Base-by-base conservation (phyloP, 2,329 filamentous ascomycete genomes). In the Annulohypoxylon truncatum region DNA sequence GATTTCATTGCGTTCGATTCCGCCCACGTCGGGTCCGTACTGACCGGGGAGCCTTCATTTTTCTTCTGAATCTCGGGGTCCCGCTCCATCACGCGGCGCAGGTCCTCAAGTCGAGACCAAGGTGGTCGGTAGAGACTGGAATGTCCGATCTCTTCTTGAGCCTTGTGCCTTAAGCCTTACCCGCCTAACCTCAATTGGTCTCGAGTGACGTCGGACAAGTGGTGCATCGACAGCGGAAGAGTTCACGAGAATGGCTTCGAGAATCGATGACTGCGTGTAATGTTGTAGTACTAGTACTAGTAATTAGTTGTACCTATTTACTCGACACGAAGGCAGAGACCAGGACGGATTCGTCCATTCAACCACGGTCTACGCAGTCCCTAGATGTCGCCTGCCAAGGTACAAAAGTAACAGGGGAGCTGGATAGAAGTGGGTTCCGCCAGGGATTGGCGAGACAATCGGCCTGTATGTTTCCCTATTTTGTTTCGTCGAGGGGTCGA, bases 21-120 rank as follows among this genome's bases (percentile, higher is more conserved):
- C 12, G 55, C 61, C 53, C 61, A 51, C 56, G 69, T 55, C 48
- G 69, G 50, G 20, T 53, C 63, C 33, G 62, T 61, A 24, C 33
- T 55, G 48, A 44, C 53, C 52, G 71, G 61, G 18, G 68, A 55
- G 59, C 40, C 51, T 53, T 68, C 68, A 61, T 69, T 72, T 57
- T 73, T 67, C 66, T 69, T 66, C 58, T 62, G 67, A 42, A 54
- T 65, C n/a, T 69, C 72, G 29, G 66, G 64, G 61, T 69, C 63
- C 61, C 67, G 64, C 56, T 75, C 74, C 76, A 76, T 77, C 54
- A 62, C 60, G 73, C 71, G 66, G 65, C 57, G 72, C 64, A 72
- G 66, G 65, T 55, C 61, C 61, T 69, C 38, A 35, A 46, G 24
- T 33, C 33, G 58, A 58, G 47, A 65, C 48, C 42, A 65, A 67